Evolutionary conservation across 192 early-diverging fungal species (phyloP), one percentile per base, ranked within the genome.

Genomic region (Lobosporangium transversale): DNA sequence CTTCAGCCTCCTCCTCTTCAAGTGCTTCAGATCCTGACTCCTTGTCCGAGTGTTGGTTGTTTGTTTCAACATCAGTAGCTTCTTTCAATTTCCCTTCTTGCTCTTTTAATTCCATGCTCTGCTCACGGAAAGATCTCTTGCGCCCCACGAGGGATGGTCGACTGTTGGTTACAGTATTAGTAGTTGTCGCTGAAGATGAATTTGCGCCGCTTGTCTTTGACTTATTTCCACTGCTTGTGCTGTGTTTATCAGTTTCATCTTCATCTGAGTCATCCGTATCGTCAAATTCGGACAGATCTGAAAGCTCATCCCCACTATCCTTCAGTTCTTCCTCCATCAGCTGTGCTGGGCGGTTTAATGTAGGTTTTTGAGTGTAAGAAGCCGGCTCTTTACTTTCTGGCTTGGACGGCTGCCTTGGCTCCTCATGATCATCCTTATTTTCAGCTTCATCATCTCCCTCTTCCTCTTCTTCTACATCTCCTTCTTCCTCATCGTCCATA

Each of bases 181-280:
- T 29, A 11, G 55, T 29, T 1, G 20, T 27, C 10, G 50, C 58
- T 40, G 7, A 40, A 3, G 35, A 30, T 24, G 52, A 45, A 29
- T 47, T 29, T 31, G 43, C 12, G 12, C 32, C 53, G 37, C 37
- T 40, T 4, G 29, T 12, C 17, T 53, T 53, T 1, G 29, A 26
- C 17, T 53, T 53, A 17, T 31, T 53, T 1, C 27, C 24, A 29
- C 35, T 48, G 17, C 32, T n/a, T 24, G 20, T 56, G 17, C 18
- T 23, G 2, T 56, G 45, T n/a, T 50, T 17, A 10, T 58, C 68
- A 20, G 44, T 27, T 10, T 53, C 47, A n/a, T 76, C 73, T 10
- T 76, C 73, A 45, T 76, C 73, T 20, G 73, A 76, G 30, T 76
- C 73, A 20, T 75, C 71, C 15, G 64, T 58, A 30, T 76, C 73